These are phyloP conservation scores for Cnidoscolus chayamansa DNA, from an alignment of 441 rosid genomes.

Conservation along the genomic window DNA sequence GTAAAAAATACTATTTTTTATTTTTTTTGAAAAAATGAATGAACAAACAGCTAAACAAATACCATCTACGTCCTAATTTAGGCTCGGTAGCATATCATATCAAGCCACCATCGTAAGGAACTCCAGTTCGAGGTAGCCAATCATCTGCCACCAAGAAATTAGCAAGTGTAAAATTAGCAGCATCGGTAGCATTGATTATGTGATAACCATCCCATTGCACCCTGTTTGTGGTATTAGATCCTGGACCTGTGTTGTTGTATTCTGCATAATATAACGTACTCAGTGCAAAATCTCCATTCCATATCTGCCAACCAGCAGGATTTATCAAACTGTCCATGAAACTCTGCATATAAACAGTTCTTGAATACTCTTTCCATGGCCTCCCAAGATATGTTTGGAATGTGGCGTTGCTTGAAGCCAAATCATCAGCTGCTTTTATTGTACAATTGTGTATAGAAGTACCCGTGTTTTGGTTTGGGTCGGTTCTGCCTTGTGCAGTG, in stretches of 20 bases:
- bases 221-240: slow-evolving; percentile 41
- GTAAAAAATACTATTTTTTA: too few relatives aligned
- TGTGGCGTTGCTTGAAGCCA: slow-evolving; percentile 34
- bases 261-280: slow-evolving; percentile 54
- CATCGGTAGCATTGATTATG: slow-evolving; percentile 44
- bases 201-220: slow-evolving; percentile 58
- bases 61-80: background rate
- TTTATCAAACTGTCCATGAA: slow-evolving; percentile 41
- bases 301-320: slow-evolving; percentile 49
- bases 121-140: slow-evolving; percentile 52
- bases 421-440: slow-evolving; percentile 44
- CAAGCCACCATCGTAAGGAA: slow-evolving; percentile 40
- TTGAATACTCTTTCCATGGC: slow-evolving; percentile 73
- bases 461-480: slow-evolving; percentile 70
- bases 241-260: slow-evolving; percentile 50
- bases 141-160: slow-evolving; percentile 45
- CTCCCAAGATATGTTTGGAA: slow-evolving; percentile 55
- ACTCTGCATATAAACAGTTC: slow-evolving; percentile 52
- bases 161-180: slow-evolving; percentile 50
- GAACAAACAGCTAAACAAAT: background rate
- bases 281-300: slow-evolving; percentile 51
- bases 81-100: too few relatives aligned
- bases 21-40: background rate
- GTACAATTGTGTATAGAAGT: slow-evolving; percentile 52
- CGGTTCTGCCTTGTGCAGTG: slow-evolving; percentile 72